phyloP scores from a whole-genome alignment of 768 basidiomycete genomes.

The Plicaturopsis crispa region DNA sequence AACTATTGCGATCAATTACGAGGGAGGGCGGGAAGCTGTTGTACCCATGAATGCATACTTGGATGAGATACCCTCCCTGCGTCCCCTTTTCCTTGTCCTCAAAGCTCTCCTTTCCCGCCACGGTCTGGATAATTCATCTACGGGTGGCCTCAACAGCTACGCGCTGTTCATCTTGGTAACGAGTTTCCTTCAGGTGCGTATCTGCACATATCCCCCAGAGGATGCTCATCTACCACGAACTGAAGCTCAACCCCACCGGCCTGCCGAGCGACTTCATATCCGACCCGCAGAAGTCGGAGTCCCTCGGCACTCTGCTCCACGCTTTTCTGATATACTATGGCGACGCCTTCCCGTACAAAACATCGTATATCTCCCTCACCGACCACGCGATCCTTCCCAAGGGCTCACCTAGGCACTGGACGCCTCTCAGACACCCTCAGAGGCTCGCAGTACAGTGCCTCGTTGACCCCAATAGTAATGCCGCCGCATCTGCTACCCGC shows the following conservation, averaged over 20 bases:
- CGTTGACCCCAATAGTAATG: constrained; percentile 31
- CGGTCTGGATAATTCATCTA: constrained; percentile 55
- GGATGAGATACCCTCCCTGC: constrained; percentile 45
- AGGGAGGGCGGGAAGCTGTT: constrained; percentile 45
- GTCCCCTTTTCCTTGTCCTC: constrained; percentile 53
- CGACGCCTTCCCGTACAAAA: constrained; percentile 29
- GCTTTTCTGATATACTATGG: constrained; percentile 69
- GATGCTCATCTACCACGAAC: no score
- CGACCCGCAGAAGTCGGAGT: constrained; percentile 38
- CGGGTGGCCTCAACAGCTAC: constrained; percentile 64
- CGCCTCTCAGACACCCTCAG: constrained; percentile 15
- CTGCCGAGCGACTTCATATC: constrained; percentile 35
- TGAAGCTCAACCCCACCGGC: constrained; percentile 55
- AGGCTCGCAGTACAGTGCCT: constrained; percentile 34
- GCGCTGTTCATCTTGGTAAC: constrained; percentile 55
- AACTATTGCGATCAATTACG: constrained; percentile 61
- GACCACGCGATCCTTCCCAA: constrained; percentile 28
- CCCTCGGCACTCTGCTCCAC: constrained; percentile 49
- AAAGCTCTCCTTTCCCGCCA: constrained; percentile 55
- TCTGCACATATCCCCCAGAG: constrained; percentile 1
- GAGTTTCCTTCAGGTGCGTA: constrained; percentile 58
- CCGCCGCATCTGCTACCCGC: constrained; percentile 25
- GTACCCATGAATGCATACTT: constrained; percentile 46
- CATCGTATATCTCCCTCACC: constrained; percentile 32
- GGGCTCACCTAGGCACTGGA: no score